Evolutionary conservation across 345 rosid genomes (phyloP), one percentile per base, ranked within the genome.

Genomic region (Diplotaxis tenuifolia): DNA sequence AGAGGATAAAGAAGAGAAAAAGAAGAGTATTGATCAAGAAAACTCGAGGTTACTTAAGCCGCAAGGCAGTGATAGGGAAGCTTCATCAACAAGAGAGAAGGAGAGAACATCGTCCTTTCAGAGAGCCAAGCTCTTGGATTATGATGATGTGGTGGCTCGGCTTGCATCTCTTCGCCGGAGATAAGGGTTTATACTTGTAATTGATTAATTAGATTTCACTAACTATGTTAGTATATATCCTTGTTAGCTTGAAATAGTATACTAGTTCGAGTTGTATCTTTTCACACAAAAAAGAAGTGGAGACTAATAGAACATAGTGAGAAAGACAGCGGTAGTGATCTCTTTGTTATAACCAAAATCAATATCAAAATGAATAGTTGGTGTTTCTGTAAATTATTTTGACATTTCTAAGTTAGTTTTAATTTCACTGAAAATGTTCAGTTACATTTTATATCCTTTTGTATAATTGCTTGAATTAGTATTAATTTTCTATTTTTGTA

Each of bases 21-120:
- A 3, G 9, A 27, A 31, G 27, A 71, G 69, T 63, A 42, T 12
- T 21, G 77, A 5, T 9, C 12, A 29, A 55, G 29, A 50, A 85
- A 82, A 27, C 80, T 89, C 36, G 56, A 78, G 80, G 59, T 79
- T 67, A 28, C 75, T 62, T 73, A 75, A 69, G 22, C 57, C 53
- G 16, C 83, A 75, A 2, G 74, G 53, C 10, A 61, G 53, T 21
- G n/a, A 52, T 11, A 34, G 65, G 0, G 65, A 67, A 72, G 49
- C 22, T 18, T 71, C 68, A 0, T 14, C 56, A 9, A 23, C 15
- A 59, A 23, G 72, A 68, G 80, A 80, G 74, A 75, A 75, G 0
- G 80, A 79, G 21, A 42, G 18, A 62, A 25, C 65, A 25, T 15
- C 32, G 12, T 52, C 73, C 65, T 31, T 60, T 67, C 22, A 57